Percentiles rank a stretch among this genome's conserved stretches.
Evolutionary conservation across 441 rosid genomes (phyloP).

Genomic region (Macaranga tanarius): DNA sequence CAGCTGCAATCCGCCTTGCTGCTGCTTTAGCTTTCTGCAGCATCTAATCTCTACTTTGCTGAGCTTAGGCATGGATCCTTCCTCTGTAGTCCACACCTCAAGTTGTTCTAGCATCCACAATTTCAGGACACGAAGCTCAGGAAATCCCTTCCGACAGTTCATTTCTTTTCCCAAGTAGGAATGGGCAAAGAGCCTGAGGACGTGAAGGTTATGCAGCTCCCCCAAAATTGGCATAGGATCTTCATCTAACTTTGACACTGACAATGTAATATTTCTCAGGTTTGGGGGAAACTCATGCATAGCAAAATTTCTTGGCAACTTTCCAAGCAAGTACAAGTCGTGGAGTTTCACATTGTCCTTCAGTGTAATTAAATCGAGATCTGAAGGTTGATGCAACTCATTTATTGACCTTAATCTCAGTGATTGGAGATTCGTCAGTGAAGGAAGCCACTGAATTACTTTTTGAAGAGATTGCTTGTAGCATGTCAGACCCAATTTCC

Average conservation of each 20-base stretch:
- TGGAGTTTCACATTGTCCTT: not conserved
- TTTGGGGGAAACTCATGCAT: conserved; percentile 13
- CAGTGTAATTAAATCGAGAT: not conserved
- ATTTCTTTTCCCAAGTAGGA: conserved; percentile 22
- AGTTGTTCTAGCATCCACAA: conserved; percentile 28
- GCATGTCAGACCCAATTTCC: conserved; percentile 33
- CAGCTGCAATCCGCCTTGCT: conserved; percentile 9
- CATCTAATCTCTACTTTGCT: conserved; percentile 30
- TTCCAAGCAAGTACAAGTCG: conserved; percentile 32
- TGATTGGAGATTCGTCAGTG: conserved; percentile 16
- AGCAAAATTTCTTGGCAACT: not conserved
- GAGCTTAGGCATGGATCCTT: conserved; percentile 27
- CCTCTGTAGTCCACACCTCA: not conserved
- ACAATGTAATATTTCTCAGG: conserved; percentile 31
- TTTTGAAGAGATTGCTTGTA: not conserved
- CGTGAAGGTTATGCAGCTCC: conserved; percentile 20
- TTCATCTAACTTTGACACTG: not conserved
- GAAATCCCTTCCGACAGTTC: not conserved
- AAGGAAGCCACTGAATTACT: conserved; percentile 14
- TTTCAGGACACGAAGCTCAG: conserved; percentile 27
- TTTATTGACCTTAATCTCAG: conserved; percentile 30
- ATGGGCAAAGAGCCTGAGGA: conserved; percentile 31
- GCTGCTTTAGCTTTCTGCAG: conserved; percentile 16
- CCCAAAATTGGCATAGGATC: conserved; percentile 32
- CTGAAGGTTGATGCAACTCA: not conserved